These are phyloP conservation scores for Tricholoma saponaceum DNA, from an alignment of 768 basidiomycete species.

Conservation along the genomic window DNA sequence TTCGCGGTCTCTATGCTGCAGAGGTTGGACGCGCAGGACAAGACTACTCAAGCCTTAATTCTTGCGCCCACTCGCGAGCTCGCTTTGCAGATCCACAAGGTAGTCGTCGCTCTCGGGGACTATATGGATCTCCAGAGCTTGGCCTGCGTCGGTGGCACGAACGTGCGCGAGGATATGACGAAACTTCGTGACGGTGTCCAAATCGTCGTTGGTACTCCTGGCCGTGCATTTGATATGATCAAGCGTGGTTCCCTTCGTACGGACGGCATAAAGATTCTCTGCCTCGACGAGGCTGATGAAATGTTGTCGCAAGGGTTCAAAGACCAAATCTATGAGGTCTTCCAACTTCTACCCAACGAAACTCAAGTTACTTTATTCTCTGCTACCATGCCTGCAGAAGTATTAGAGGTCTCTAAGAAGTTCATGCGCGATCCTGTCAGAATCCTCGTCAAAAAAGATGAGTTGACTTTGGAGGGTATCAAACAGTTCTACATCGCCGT, in stretches of 20 bases:
- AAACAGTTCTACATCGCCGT: slow-evolving; percentile 99
- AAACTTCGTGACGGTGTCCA: slow-evolving; percentile 93
- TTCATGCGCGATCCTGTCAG: slow-evolving; percentile 98
- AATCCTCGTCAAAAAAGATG: slow-evolving; percentile 98
- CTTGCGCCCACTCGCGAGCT: slow-evolving; percentile 98
- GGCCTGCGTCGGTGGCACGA: slow-evolving; percentile 97
- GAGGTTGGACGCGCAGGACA: slow-evolving; percentile 39
- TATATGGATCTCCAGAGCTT: slow-evolving; percentile 96
- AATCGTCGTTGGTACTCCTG: slow-evolving; percentile 94
- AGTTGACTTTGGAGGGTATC: slow-evolving; percentile 98
- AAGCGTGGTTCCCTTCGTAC: slow-evolving; percentile 87
- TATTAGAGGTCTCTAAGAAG: slow-evolving; percentile 97
- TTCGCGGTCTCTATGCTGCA: slow-evolving; percentile 98
- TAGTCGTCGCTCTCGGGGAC: slow-evolving; percentile 94
- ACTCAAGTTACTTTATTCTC: slow-evolving; percentile 97
- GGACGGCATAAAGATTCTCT: slow-evolving; percentile 89
- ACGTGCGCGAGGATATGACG: slow-evolving; percentile 96
- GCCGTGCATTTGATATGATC: slow-evolving; percentile 98
- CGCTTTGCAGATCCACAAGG: slow-evolving; percentile 98
- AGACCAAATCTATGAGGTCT: slow-evolving; percentile 98
- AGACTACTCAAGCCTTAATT: slow-evolving; percentile 96
- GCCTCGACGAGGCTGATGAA: slow-evolving; percentile 98
- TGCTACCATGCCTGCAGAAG: slow-evolving; percentile 96
- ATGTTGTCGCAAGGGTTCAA: slow-evolving; percentile 99
- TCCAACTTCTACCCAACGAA: slow-evolving; percentile 94